Base-by-base conservation (phyloP, 805 yeast genomes). In the Myxozyma vanderwaltii region DNA sequence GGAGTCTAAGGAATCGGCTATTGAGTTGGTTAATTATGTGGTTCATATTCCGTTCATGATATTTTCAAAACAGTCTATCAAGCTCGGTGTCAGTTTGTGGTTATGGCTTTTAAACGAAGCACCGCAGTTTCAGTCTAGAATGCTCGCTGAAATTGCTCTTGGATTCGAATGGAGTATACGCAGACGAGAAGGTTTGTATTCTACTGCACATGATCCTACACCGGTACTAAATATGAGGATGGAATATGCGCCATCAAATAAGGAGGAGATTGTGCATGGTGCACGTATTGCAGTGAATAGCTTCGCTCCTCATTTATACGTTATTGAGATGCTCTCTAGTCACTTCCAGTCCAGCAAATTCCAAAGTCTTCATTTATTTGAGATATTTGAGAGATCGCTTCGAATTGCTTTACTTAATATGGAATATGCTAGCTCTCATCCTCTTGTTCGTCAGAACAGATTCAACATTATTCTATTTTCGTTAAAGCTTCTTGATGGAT, bases 201-300 rank as follows among this genome's bases (percentile, higher is more conserved):
- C 86, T 5, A 51, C 36, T 15, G 43, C 54, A 7, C 63, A 62
- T 40, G 65, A 62, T 70, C 70, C 82, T 5, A 68, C 67, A 0
- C 55, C 54, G 75, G 79, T 56, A 86, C 92, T 24, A 88, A 86
- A 56, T 86, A 78, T 82, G 63, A 79, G 78, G 52, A 94, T 94
- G 99, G 94, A 89, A 63, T 94, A 94, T 68, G 76, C 91, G 0
- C 97, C 99, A 10, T 85, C 95, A 47, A 85, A 87, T 73, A 85
- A 83, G 65, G 76, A 77, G 46, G 78, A 77, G 5, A 79, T 86
- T 6, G 81, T 81, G 54, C 82, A 80, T 60, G 74, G 76, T 35
- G 84, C 89, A 0, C 71, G 74, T 1, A 64, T 71, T 1, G 83
- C 85, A 0, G 77, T 80, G 3, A 75, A 78, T 52, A 71, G 77